Conservation (phyloP, 1,284 basidiomycete genomes). For the Pyrrhoderma noxium region DNA sequence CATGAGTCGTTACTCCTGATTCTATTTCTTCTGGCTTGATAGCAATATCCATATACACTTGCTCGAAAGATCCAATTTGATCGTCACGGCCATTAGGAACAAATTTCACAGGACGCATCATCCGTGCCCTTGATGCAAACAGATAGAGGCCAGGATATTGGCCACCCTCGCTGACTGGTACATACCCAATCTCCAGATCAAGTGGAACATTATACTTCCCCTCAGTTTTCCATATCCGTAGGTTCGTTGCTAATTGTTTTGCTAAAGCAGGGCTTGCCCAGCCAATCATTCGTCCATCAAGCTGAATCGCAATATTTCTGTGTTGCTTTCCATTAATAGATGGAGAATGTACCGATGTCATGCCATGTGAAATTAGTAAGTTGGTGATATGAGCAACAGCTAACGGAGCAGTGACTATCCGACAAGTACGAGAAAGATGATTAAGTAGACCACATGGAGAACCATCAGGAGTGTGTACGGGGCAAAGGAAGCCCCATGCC, state of each 20-base stretch:
- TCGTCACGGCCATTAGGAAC: slow-evolving; percentile 82
- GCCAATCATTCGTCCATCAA: slow-evolving; percentile 94
- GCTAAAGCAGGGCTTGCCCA: slow-evolving; percentile 81
- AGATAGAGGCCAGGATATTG: slow-evolving; percentile 97
- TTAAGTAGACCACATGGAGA: slow-evolving; percentile 97
- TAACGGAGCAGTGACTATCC: slow-evolving; percentile 79
- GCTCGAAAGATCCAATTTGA: slow-evolving; percentile 94
- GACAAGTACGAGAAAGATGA: slow-evolving; percentile 92
- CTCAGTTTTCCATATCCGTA: slow-evolving; percentile 97
- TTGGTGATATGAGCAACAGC: slow-evolving; percentile 74
- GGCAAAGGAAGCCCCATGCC: slow-evolving; percentile 98
- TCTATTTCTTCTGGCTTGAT: slow-evolving; percentile 89
- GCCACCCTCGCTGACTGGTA: slow-evolving; percentile 85
- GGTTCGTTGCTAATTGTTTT: slow-evolving; percentile 71
- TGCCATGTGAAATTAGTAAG: slow-evolving; percentile 84
- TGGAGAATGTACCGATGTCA: slow-evolving; percentile 84
- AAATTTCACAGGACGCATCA: slow-evolving; percentile 98
- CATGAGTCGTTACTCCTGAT: slow-evolving; percentile 75
- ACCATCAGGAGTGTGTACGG: slow-evolving; percentile 98
- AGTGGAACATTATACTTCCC: slow-evolving; percentile 76
- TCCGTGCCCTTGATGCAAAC: slow-evolving; percentile 82
- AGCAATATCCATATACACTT: slow-evolving; percentile 99
- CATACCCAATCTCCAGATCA: slow-evolving; percentile 93
- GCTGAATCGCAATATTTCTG: slow-evolving; percentile 77
- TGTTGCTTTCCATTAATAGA: slow-evolving; percentile 68